Conservation (phyloP, 805 yeast species). For the Ogataea dorogensis region DNA sequence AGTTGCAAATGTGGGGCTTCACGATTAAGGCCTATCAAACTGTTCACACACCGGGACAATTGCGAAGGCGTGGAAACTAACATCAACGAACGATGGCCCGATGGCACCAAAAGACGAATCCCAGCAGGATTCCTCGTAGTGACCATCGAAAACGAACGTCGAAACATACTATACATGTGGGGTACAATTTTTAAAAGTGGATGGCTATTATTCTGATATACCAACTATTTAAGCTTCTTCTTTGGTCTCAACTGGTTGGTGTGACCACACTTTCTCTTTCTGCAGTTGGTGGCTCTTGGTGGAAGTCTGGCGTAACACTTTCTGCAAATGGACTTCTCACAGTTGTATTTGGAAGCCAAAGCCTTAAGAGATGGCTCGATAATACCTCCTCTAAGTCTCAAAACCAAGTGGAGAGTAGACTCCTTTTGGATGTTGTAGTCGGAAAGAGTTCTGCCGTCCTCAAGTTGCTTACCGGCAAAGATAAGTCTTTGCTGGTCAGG, state of each 20-base stretch:
- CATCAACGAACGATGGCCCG: conserved; percentile 22
- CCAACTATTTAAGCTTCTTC: conserved; percentile 94
- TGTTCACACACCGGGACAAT: conserved; percentile 19
- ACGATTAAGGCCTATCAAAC: conserved; percentile 12
- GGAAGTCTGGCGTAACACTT: conserved; percentile 99
- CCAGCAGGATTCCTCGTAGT: conserved; percentile 26
- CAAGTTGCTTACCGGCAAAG: conserved; percentile 95
- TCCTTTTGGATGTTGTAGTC: conserved; percentile 97
- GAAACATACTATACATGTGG: background rate
- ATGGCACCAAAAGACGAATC: conserved; percentile 5
- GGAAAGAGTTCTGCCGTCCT: conserved; percentile 91
- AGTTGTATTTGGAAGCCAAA: conserved; percentile 99
- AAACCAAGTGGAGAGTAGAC: conserved; percentile 63
- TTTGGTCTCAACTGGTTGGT: conserved; percentile 99
- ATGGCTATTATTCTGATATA: conserved; percentile 30
- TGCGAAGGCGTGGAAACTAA: conserved; percentile 32
- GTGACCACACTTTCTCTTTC: conserved; percentile 99
- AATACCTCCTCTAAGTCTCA: conserved; percentile 75
- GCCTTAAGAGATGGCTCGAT: conserved; percentile 99
- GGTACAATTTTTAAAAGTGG: conserved; percentile 1
- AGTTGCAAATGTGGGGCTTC: conserved; percentile 18
- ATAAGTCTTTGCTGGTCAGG: conserved; percentile 95
- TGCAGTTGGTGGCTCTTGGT: conserved; percentile 99
- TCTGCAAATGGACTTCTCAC: conserved; percentile 99
- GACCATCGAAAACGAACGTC: conserved; percentile 12